Conservation (phyloP, 2,329 filamentous ascomycete species). For the Hypoxylon sp. region DNA sequence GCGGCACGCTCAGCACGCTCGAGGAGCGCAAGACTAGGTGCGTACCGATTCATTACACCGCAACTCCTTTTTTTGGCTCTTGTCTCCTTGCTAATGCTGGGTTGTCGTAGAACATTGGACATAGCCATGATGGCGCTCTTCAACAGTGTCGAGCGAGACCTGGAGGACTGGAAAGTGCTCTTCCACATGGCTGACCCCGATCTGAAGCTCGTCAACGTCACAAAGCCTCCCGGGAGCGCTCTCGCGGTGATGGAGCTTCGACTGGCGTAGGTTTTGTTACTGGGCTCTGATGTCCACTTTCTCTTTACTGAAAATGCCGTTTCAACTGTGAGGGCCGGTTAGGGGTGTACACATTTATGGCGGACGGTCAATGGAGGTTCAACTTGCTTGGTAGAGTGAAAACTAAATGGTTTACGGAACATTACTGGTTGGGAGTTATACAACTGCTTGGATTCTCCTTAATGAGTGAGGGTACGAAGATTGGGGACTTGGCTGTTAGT, state of each 20-base stretch:
- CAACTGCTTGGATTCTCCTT: too few species aligned
- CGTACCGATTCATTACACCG: not conserved
- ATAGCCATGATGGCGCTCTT: slow-evolving; percentile 53
- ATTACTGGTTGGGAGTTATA: too few species aligned
- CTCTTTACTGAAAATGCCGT: not conserved
- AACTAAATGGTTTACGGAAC: too few species aligned
- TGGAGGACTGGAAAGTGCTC: slow-evolving; percentile 49
- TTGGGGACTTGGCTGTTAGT: too few species aligned
- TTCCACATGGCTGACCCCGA: slow-evolving; percentile 49
- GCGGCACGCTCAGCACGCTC: slow-evolving; percentile 27
- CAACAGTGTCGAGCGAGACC: slow-evolving; percentile 51
- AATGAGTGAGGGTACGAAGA: too few species aligned
- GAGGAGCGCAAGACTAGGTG: slow-evolving; percentile 37
- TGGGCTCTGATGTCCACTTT: not conserved
- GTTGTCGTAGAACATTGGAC: slow-evolving; percentile 44
- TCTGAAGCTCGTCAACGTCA: slow-evolving; percentile 38
- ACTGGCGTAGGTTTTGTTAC: slow-evolving; percentile 14
- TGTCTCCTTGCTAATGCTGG: not conserved
- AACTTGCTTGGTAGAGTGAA: too few species aligned
- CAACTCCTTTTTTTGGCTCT: not conserved
- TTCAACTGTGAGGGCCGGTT: not conserved
- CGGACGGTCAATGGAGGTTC: not conserved
- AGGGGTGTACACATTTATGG: not conserved
- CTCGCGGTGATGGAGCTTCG: slow-evolving; percentile 33
- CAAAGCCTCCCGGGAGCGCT: slow-evolving; percentile 30